phyloP scores from a whole-genome alignment of 2,329 filamentous ascomycete species.

The Mycosphaerella sp. region DNA sequence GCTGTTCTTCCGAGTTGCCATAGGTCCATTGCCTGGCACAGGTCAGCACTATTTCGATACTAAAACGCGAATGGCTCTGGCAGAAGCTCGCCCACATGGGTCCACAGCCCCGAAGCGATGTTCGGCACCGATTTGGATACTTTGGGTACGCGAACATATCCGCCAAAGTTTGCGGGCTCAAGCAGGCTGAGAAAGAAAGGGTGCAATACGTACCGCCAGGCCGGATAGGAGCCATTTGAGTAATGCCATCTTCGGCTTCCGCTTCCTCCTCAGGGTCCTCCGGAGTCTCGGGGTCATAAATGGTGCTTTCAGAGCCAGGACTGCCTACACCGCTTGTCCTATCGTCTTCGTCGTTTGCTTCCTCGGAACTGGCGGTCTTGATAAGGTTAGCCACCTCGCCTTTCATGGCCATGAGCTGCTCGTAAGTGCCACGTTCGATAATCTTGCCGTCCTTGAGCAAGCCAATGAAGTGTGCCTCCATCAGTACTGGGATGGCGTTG shows the following conservation, averaged over 20 bases:
- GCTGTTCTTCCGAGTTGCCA: slow-evolving; percentile 58
- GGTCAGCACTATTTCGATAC: slow-evolving; percentile 2
- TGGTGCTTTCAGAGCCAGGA: slow-evolving; percentile 35
- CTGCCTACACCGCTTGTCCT: slow-evolving; percentile 19
- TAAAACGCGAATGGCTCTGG: neutral
- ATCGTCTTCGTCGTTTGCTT: slow-evolving; percentile 25
- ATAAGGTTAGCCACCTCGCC: slow-evolving; percentile 81
- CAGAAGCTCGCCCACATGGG: neutral
- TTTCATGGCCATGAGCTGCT: slow-evolving; percentile 87
- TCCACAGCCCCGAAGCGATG: neutral
- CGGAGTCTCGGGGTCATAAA: slow-evolving; percentile 42
- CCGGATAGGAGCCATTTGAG: slow-evolving; percentile 71
- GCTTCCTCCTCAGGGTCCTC: slow-evolving; percentile 49
- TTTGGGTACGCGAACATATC: neutral
- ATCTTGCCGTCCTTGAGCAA: slow-evolving; percentile 77
- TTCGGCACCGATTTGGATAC: neutral
- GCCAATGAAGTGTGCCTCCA: slow-evolving; percentile 82
- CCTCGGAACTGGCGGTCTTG: slow-evolving; percentile 60
- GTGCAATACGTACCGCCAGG: slow-evolving; percentile 26
- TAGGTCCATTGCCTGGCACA: slow-evolving; percentile 19
- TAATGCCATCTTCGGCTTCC: slow-evolving; percentile 62
- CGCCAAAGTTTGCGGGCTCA: neutral
- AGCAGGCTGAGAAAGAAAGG: neutral
- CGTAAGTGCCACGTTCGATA: slow-evolving; percentile 81
- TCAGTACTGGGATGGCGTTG: slow-evolving; percentile 86